Evolutionary conservation across 257 asterid species (phyloP).

Genomic region (Leonotis leonurus): DNA sequence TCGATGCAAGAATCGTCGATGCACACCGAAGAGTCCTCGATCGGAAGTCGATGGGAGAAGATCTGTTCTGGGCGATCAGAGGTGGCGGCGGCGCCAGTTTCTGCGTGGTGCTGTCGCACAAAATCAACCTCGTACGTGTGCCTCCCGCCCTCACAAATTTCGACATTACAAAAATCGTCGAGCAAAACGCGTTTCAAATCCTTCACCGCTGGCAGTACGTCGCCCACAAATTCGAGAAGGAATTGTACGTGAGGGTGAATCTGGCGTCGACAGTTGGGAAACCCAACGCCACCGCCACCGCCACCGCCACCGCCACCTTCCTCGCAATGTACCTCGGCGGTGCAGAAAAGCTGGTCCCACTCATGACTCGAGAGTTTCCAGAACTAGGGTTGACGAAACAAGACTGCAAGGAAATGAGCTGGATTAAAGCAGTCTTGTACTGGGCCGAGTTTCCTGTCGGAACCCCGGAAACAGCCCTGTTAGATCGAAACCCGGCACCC

Average conservation of each 20-base stretch:
- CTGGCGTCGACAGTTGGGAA: background rate
- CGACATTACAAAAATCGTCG: background rate
- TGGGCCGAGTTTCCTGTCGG: constrained; percentile 3
- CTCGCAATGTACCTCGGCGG: constrained; percentile 19
- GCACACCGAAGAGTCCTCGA: constrained; percentile 21
- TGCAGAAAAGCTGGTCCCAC: background rate
- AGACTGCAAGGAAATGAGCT: constrained; percentile 26
- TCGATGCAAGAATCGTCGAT: constrained; percentile 32
- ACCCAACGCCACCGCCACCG: no score
- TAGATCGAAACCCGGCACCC: background rate
- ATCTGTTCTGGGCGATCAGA: constrained; percentile 30
- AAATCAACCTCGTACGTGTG: constrained; percentile 18
- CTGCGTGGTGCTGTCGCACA: constrained; percentile 19
- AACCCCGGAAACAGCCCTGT: constrained; percentile 3
- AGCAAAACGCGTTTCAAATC: constrained; percentile 9
- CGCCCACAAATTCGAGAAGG: background rate
- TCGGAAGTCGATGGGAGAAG: constrained; percentile 31
- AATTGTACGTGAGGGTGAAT: constrained; percentile 8
- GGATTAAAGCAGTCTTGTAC: constrained; percentile 16
- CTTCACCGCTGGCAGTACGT: constrained; percentile 26
- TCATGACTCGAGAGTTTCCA: constrained; percentile 10
- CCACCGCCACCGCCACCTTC: constrained; percentile 3
- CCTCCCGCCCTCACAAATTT: constrained; percentile 20
- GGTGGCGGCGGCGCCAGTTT: constrained; percentile 38
- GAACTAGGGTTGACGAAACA: constrained; percentile 25